Percentiles rank a stretch among this genome's conserved stretches.
These are phyloP conservation scores for Ricinus communis DNA, from an alignment of 345 rosid genomes.

Conservation along the genomic window DNA sequence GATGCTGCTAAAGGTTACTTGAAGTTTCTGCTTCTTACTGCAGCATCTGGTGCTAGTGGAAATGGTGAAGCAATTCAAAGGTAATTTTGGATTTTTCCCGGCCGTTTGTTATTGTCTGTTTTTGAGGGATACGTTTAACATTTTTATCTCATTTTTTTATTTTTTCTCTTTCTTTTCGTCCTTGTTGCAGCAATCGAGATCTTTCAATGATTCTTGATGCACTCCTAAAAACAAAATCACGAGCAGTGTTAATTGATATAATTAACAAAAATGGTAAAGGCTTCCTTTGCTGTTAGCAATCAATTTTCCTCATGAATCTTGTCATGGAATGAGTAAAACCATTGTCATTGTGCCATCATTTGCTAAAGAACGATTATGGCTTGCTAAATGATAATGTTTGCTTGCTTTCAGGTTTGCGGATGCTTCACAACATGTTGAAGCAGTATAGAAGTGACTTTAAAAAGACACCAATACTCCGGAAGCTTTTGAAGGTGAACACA, in stretches of 20 bases:
- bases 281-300: slow-evolving; percentile 15
- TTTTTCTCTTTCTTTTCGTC: too few species aligned
- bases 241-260: slow-evolving; percentile 69
- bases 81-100: slow-evolving; percentile 35
- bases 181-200: slow-evolving; percentile 85
- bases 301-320: slow-evolving; percentile 8
- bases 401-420: slow-evolving; percentile 69
- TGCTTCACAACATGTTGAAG: slow-evolving; percentile 97
- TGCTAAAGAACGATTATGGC: slow-evolving; percentile 22
- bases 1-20: slow-evolving; percentile 90
- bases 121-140: slow-evolving; percentile 2
- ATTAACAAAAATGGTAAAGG: slow-evolving; percentile 82
- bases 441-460: slow-evolving; percentile 84
- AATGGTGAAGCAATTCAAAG: slow-evolving; percentile 93
- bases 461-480: slow-evolving; percentile 93
- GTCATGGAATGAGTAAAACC: slow-evolving; percentile 3
- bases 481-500: slow-evolving; percentile 80
- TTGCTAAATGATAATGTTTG: slow-evolving; percentile 18
- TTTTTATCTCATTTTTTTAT: slow-evolving; percentile 11
- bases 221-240: slow-evolving; percentile 93
- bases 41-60: slow-evolving; percentile 82
- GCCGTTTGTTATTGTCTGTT: slow-evolving; percentile 3
- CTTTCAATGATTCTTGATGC: slow-evolving; percentile 99
- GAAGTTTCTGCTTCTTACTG: slow-evolving; percentile 95
- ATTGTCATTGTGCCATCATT: slow-evolving; percentile 6